phyloP scores from a whole-genome alignment of 257 asterid genomes.

The Salvia hispanica region DNA sequence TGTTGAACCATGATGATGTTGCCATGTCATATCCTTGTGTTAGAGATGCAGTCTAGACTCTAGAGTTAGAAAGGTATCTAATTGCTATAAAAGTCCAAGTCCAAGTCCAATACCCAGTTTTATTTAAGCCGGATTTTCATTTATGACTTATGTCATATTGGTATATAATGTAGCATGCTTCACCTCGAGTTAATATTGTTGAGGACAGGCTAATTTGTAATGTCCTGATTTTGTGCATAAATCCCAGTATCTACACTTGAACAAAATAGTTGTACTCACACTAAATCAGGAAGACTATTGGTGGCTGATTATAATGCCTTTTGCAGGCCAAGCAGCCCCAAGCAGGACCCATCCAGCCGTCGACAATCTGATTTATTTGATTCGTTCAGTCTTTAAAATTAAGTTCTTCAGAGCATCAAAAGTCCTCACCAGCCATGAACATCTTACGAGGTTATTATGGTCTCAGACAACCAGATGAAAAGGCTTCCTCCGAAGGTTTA shows the following conservation, averaged over 20 bases:
- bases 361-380: conserved; percentile 75
- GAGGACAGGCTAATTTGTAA: background rate
- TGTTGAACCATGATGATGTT: background rate
- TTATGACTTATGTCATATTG: background rate
- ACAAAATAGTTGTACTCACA: background rate
- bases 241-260: background rate
- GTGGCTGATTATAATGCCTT: conserved; percentile 17
- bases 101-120: conserved; percentile 5
- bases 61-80: background rate
- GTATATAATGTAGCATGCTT: conserved; percentile 4
- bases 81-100: too few species aligned
- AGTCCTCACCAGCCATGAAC: conserved; percentile 71
- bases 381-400: conserved; percentile 71
- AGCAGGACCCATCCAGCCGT: conserved; percentile 43
- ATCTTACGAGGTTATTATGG: conserved; percentile 75
- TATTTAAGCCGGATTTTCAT: background rate
- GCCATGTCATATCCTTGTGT: background rate
- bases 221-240: background rate
- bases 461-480: conserved; percentile 46
- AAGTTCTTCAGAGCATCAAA: conserved; percentile 50
- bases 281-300: background rate
- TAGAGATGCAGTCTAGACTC: background rate
- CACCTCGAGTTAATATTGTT: background rate
- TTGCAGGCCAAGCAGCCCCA: conserved; percentile 68
- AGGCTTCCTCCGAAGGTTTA: conserved; percentile 44